These are phyloP conservation scores for Fraxinus albicans DNA, from an alignment of 305 asterid species.

Conservation along the genomic window DNA sequence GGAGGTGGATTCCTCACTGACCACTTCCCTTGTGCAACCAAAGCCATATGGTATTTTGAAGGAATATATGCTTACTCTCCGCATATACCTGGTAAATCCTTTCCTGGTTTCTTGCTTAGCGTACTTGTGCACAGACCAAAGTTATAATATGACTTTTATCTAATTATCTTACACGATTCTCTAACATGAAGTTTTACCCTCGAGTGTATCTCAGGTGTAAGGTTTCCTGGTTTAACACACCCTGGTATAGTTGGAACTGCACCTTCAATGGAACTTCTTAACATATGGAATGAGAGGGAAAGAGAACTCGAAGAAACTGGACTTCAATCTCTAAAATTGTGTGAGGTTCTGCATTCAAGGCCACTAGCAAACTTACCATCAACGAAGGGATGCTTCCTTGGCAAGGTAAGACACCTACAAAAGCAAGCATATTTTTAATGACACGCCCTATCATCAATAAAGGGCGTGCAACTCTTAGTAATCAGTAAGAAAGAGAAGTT, in stretches of 20 bases:
- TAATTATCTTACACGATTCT: not conserved
- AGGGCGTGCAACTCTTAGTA: not conserved
- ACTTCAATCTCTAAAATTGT: conserved; percentile 51
- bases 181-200: not conserved
- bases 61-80: conserved; percentile 96
- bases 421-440: not conserved
- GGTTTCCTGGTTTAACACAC: conserved; percentile 88
- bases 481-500: not conserved
- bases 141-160: not conserved
- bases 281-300: conserved; percentile 84
- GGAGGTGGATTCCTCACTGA: conserved; percentile 96
- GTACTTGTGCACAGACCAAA: not conserved
- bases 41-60: conserved; percentile 92
- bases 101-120: not conserved
- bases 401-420: conserved; percentile 52
- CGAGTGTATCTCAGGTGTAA: conserved; percentile 46
- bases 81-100: conserved; percentile 73
- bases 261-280: conserved; percentile 76
- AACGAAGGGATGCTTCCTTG: conserved; percentile 75
- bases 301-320: conserved; percentile 68
- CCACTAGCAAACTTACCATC: conserved; percentile 85
- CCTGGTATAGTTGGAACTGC: conserved; percentile 96
- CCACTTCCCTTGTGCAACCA: conserved; percentile 81
- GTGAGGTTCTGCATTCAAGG: conserved; percentile 83
- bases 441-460: not conserved